phyloP scores from a whole-genome alignment of 495 filamentous ascomycete species.

The Trichoderma asperelloides region DNA sequence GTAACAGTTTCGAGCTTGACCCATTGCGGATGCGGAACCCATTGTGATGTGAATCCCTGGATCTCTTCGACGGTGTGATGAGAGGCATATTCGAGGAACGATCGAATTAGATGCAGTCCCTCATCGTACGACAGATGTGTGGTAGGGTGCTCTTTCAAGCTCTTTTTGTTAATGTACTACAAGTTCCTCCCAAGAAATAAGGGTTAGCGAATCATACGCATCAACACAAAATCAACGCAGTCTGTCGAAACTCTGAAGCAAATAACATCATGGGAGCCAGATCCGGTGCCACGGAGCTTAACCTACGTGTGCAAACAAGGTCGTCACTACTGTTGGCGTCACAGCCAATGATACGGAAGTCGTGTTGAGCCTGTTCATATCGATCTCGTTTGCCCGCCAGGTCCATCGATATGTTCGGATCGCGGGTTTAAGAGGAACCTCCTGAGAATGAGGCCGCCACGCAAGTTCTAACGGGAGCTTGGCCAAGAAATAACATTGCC shows the following conservation, averaged over 20 bases:
- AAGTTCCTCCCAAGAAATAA: background rate
- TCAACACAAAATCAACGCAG: background rate
- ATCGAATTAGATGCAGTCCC: constrained; percentile 78
- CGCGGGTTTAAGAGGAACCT: background rate
- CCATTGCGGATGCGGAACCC: constrained; percentile 84
- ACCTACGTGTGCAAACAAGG: constrained; percentile 52
- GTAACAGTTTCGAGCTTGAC: constrained; percentile 67
- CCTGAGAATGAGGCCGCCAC: background rate
- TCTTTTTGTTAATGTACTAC: constrained; percentile 75
- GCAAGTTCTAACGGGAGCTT: background rate
- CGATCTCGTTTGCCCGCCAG: background rate
- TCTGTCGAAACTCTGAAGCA: background rate
- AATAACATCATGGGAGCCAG: background rate
- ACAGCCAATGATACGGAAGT: constrained; percentile 52
- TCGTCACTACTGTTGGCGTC: constrained; percentile 56
- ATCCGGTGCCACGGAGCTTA: background rate
- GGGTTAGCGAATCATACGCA: background rate
- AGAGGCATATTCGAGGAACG: constrained; percentile 73
- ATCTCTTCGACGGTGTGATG: constrained; percentile 86
- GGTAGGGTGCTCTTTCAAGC: constrained; percentile 65
- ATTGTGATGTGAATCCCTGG: constrained; percentile 81
- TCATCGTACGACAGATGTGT: constrained; percentile 88
- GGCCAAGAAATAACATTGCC: background rate
- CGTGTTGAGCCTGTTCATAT: constrained; percentile 43
- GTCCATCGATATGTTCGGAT: background rate